Evolutionary conservation across 805 yeast species (phyloP).

Genomic region (Starmera caribaea): DNA sequence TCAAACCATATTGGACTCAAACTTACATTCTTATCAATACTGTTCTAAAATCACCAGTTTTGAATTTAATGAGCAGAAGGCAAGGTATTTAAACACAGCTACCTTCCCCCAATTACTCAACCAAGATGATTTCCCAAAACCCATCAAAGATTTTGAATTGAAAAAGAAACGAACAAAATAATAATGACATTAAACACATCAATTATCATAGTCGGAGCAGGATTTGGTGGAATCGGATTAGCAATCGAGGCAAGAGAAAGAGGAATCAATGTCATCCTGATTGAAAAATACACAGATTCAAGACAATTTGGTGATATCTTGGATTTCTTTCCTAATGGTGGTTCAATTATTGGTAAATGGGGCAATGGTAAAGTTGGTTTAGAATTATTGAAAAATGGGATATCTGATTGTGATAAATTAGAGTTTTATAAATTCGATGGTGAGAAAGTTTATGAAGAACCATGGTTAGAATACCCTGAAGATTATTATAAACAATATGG

Average conservation of each 20-base stretch:
- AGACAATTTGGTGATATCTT: not conserved
- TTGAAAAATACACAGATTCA: not conserved
- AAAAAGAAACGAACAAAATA: too few species aligned
- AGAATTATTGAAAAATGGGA: not conserved
- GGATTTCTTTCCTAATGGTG: not conserved
- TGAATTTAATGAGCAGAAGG: too few species aligned
- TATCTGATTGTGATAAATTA: not conserved
- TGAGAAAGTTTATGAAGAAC: not conserved
- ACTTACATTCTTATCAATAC: too few species aligned
- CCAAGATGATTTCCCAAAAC: too few species aligned
- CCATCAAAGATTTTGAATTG: too few species aligned
- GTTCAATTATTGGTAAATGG: not conserved
- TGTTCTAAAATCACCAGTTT: too few species aligned
- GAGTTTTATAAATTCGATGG: not conserved
- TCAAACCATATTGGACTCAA: too few species aligned
- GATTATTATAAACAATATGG: not conserved
- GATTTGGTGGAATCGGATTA: not conserved
- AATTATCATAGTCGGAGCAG: not conserved
- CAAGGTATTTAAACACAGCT: too few species aligned
- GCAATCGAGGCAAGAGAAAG: not conserved
- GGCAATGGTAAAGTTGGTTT: not conserved
- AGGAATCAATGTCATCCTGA: not conserved
- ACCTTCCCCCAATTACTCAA: too few species aligned
- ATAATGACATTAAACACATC: too few species aligned
- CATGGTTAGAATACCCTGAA: not conserved